Percentiles rank a stretch among this genome's conserved stretches.
These are phyloP conservation scores for Arthrinium puccinioides DNA, from an alignment of 2,329 filamentous ascomycete species.

Conservation along the genomic window DNA sequence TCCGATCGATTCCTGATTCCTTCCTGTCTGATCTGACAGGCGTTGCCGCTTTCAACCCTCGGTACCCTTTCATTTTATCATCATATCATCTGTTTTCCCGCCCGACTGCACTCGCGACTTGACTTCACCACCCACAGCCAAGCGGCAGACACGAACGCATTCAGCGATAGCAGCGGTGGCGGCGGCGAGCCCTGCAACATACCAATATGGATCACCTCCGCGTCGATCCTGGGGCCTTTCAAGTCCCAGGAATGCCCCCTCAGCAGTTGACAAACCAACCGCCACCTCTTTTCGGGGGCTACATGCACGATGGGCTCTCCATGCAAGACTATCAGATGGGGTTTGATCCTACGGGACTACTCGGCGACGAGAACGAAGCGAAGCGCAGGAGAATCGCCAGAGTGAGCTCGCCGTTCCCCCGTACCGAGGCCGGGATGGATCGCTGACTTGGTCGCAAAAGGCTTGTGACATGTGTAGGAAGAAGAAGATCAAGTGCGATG, in stretches of 20 bases:
- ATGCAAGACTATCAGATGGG: conserved; percentile 56
- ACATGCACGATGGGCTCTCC: conserved; percentile 52
- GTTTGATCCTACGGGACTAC: conserved; percentile 45
- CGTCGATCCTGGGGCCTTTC: conserved; percentile 37
- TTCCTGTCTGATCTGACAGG: too few relatives aligned
- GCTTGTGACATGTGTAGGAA: conserved; percentile 96
- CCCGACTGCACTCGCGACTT: too few relatives aligned
- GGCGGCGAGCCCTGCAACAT: too few relatives aligned
- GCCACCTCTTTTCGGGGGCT: conserved; percentile 62
- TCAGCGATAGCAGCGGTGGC: too few relatives aligned
- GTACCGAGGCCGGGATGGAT: too few relatives aligned
- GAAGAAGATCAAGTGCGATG: conserved; percentile 97
- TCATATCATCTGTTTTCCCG: too few relatives aligned
- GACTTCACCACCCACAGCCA: too few relatives aligned
- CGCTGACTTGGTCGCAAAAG: conserved; percentile 30
- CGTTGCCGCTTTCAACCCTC: too few relatives aligned
- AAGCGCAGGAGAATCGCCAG: conserved; percentile 85
- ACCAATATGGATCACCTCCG: conserved; percentile 48
- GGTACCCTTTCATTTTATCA: too few relatives aligned
- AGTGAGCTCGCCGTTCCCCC: conserved; percentile 44
- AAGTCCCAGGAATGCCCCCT: conserved; percentile 47
- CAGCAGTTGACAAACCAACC: conserved; percentile 59
- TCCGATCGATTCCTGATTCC: too few relatives aligned
- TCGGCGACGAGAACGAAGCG: conserved; percentile 68
- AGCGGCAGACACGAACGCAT: too few relatives aligned